These are phyloP conservation scores for Aspergillus conjunctus DNA, from an alignment of 495 filamentous ascomycete genomes.

Conservation along the genomic window DNA sequence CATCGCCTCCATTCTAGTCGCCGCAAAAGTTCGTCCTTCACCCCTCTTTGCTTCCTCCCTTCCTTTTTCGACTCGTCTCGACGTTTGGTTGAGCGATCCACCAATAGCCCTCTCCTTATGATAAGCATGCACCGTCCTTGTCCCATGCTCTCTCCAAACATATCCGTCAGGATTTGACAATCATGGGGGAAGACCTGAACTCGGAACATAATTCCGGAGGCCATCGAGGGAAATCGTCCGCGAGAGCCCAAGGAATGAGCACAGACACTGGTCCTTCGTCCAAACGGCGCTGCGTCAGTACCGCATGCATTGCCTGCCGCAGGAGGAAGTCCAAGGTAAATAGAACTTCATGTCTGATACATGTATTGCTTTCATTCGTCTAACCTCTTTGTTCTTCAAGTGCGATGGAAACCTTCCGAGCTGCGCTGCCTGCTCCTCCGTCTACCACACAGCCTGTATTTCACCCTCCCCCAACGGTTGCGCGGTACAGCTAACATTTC, in stretches of 20 bases:
- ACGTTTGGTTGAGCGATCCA: conserved; percentile 7
- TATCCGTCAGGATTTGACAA: conserved; percentile 36
- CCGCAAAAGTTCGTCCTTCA: background rate
- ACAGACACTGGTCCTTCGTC: conserved; percentile 40
- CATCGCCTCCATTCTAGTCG: conserved; percentile 5
- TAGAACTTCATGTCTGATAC: background rate
- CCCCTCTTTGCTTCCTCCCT: background rate
- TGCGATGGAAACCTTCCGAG: conserved; percentile 92
- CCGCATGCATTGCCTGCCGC: conserved; percentile 91
- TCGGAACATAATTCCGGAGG: conserved; percentile 20
- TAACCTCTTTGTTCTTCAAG: conserved; percentile 39
- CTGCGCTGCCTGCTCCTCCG: conserved; percentile 91
- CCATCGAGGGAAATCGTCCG: conserved; percentile 19
- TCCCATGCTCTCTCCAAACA: conserved; percentile 27
- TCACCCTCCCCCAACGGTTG: background rate
- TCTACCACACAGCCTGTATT: conserved; percentile 78
- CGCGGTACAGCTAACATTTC: conserved; percentile 17
- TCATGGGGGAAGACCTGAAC: conserved; percentile 26
- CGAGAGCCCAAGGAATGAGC: conserved; percentile 32
- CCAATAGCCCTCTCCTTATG: conserved; percentile 10
- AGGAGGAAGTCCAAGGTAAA: conserved; percentile 79
- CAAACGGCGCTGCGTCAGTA: conserved; percentile 90
- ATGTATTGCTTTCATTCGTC: background rate
- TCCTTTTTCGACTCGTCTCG: conserved; percentile 7
- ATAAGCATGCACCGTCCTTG: conserved; percentile 29